These are phyloP conservation scores for Bombardia bombarda DNA, from an alignment of 495 filamentous ascomycete species.

Conservation along the genomic window DNA sequence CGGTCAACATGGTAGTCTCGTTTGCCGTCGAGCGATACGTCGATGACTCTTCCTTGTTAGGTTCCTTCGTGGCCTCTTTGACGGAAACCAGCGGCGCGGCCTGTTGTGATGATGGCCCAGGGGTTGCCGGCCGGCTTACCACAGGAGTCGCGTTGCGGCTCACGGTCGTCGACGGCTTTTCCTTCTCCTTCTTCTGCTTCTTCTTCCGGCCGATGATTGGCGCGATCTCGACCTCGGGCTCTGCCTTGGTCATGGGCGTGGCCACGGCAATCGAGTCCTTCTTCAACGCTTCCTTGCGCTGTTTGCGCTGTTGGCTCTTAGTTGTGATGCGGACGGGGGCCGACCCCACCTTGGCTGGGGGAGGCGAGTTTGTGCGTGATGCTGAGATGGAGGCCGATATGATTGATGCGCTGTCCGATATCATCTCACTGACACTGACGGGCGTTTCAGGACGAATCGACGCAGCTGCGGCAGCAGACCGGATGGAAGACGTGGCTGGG, in stretches of 20 bases:
- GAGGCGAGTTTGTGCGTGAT: constrained; percentile 71
- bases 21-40: constrained; percentile 24
- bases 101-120: no score
- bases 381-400: constrained; percentile 73
- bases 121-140: constrained; percentile 29
- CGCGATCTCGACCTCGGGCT: constrained; percentile 55
- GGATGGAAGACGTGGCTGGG: constrained; percentile 21
- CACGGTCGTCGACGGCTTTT: constrained; percentile 26
- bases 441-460: constrained; percentile 76
- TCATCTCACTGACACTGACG: constrained; percentile 59
- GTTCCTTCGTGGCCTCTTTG: constrained; percentile 19
- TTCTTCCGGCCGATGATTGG: constrained; percentile 84
- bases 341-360: constrained; percentile 60
- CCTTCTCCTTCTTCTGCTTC: constrained; percentile 74
- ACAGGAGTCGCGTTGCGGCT: constrained; percentile 19
- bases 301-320: constrained; percentile 87
- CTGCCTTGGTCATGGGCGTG: constrained; percentile 44
- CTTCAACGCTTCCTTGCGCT: constrained; percentile 65
- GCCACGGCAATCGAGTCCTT: constrained; percentile 44
- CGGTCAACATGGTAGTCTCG: constrained; percentile 24
- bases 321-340: constrained; percentile 73
- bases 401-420: constrained; percentile 69
- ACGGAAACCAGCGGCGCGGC: constrained; percentile 21
- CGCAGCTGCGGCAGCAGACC: constrained; percentile 36
- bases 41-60: constrained; percentile 23